These are phyloP conservation scores for Apiospora marii DNA, from an alignment of 2,329 filamentous ascomycete species.

Conservation along the genomic window DNA sequence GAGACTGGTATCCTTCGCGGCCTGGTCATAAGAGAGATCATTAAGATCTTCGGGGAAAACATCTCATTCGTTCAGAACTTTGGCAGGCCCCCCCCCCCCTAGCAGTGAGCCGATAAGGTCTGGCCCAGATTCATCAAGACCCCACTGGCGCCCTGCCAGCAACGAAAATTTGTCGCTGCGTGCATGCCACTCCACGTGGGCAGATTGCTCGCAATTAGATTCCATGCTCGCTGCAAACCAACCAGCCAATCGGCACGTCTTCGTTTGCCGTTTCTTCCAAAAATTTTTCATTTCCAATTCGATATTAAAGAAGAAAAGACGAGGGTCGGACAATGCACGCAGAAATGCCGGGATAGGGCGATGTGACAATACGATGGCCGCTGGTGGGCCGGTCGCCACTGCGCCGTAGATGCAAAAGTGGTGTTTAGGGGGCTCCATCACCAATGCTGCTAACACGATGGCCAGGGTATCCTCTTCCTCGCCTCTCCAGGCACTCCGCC, in stretches of 20 bases:
- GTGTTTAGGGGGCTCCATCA: neutral
- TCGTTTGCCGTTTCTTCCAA: neutral
- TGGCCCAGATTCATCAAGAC: neutral
- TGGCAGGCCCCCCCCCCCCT: neutral
- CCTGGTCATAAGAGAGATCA: conserved; percentile 2
- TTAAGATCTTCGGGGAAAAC: neutral
- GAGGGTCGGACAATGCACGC: neutral
- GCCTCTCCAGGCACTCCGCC: neutral
- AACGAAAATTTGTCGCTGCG: neutral
- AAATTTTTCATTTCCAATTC: neutral
- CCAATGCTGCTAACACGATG: neutral
- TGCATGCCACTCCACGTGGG: conserved; percentile 10
- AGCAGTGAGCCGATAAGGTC: neutral
- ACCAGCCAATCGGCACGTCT: neutral
- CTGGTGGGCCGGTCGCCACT: neutral
- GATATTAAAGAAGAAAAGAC: neutral
- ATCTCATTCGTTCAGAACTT: neutral
- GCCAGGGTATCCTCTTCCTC: neutral
- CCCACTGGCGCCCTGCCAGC: neutral
- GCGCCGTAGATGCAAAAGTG: neutral
- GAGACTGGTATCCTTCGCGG: conserved; percentile 6
- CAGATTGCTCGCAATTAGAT: neutral
- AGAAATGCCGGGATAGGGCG: neutral
- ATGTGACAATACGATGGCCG: neutral
- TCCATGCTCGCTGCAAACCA: neutral